Conservation (phyloP, 768 basidiomycete species). For the Amanita phalloides region DNA sequence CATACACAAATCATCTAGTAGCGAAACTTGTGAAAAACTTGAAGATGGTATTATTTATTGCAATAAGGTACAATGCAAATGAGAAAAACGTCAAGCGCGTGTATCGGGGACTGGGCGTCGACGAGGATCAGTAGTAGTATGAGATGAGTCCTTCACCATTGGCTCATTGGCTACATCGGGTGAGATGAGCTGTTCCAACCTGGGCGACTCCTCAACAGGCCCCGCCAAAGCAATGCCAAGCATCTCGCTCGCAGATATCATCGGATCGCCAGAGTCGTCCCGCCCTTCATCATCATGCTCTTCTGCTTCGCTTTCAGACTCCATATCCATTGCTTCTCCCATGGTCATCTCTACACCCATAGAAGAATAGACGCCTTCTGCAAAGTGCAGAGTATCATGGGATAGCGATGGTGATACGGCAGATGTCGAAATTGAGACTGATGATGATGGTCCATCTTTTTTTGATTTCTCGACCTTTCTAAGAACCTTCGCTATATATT, state of each 20-base stretch:
- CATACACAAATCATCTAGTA: neutral
- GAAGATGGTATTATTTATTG: too few relatives aligned
- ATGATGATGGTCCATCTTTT: slow-evolving; percentile 18
- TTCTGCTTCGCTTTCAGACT: slow-evolving; percentile 2
- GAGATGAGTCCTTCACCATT: neutral
- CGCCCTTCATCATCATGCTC: neutral
- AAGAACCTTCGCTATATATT: slow-evolving; percentile 77
- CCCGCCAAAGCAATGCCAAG: neutral
- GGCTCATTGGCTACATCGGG: slow-evolving; percentile 6
- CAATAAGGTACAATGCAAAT: neutral
- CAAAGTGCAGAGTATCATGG: slow-evolving; percentile 29
- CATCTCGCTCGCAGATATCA: neutral
- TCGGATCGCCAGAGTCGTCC: neutral
- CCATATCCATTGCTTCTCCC: slow-evolving; percentile 10
- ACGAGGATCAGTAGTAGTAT: slow-evolving; percentile 4
- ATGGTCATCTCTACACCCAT: slow-evolving; percentile 21
- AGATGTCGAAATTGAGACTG: slow-evolving; percentile 10
- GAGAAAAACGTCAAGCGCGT: neutral
- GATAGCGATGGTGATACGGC: slow-evolving; percentile 27
- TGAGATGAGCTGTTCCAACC: neutral
- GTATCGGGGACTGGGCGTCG: neutral
- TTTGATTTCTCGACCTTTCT: slow-evolving; percentile 50
- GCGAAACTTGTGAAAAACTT: too few relatives aligned
- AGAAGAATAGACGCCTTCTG: slow-evolving; percentile 25
- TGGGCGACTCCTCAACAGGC: neutral